These are phyloP conservation scores for Hirsutella minnesotensis DNA, from an alignment of 2,329 filamentous ascomycete genomes.

Conservation along the genomic window DNA sequence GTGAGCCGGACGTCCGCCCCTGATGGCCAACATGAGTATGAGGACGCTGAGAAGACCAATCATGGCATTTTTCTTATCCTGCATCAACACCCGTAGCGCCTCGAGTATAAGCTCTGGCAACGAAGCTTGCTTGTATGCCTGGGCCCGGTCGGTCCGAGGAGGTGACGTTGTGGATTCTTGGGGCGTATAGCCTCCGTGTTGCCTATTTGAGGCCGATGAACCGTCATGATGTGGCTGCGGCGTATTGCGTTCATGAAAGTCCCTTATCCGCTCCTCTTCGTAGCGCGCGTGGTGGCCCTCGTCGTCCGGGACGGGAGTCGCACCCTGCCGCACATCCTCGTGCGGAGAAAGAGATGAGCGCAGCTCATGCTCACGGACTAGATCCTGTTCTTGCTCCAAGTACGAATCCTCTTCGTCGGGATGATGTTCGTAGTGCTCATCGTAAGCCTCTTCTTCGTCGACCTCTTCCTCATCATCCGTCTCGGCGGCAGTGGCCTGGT, in stretches of 20 bases:
- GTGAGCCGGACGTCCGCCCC: constrained; percentile 12
- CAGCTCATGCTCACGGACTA: neutral
- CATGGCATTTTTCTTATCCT: constrained; percentile 47
- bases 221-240: constrained; percentile 7
- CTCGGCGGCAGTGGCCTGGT: constrained; percentile 11
- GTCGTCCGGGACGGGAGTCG: constrained; percentile 6
- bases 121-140: constrained; percentile 29
- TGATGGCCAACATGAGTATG: constrained; percentile 37
- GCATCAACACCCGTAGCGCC: constrained; percentile 39
- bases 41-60: constrained; percentile 42
- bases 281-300: constrained; percentile 29
- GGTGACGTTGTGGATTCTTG: constrained; percentile 10
- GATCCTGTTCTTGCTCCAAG: constrained; percentile 4
- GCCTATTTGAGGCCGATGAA: constrained; percentile 1
- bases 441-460: neutral
- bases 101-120: constrained; percentile 42
- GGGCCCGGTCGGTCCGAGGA: constrained; percentile 16
- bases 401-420: constrained; percentile 1
- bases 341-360: neutral
- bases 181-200: constrained; percentile 4
- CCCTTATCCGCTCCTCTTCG: constrained; percentile 39
- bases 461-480: constrained; percentile 15
- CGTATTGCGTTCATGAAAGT: constrained; percentile 36
- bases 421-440: neutral
- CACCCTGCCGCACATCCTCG: neutral